phyloP scores from a whole-genome alignment of 306 rosid genomes.

The Medicago lupulina region DNA sequence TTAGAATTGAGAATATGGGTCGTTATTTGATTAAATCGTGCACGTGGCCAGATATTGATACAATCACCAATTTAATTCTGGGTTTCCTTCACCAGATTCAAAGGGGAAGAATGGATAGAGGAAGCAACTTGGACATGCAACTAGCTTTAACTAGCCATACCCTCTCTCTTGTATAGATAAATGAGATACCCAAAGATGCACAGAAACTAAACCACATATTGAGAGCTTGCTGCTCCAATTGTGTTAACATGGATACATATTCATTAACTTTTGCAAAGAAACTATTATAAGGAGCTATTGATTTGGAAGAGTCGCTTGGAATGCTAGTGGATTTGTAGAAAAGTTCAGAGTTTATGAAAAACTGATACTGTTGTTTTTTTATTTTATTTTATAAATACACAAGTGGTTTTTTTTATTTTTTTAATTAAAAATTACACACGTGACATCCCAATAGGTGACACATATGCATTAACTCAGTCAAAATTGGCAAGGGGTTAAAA shows the following conservation, averaged over 20 bases:
- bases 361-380: too few species aligned
- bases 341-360: conserved; percentile 64
- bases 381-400: too few species aligned
- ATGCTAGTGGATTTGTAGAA: conserved; percentile 79
- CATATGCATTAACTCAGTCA: too few species aligned
- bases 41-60: too few species aligned
- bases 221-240: conserved; percentile 64
- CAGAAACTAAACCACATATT: conserved; percentile 82
- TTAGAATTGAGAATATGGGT: too few species aligned
- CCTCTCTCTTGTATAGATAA: conserved; percentile 62
- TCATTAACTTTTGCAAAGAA: conserved; percentile 86
- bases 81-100: conserved; percentile 76
- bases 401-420: too few species aligned
- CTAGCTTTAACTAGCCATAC: conserved; percentile 9
- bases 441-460: too few species aligned
- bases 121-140: conserved; percentile 52
- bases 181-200: conserved; percentile 86
- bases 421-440: too few species aligned
- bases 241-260: conserved; percentile 59
- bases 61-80: conserved; percentile 57
- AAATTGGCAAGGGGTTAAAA: too few species aligned
- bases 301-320: conserved; percentile 88
- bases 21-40: too few species aligned
- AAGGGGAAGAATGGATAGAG: conserved; percentile 53
- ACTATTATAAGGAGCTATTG: conserved; percentile 77